Evolutionary conservation across 2,329 filamentous ascomycete genomes (phyloP).

Genomic region (Fusarium incarnatum): DNA sequence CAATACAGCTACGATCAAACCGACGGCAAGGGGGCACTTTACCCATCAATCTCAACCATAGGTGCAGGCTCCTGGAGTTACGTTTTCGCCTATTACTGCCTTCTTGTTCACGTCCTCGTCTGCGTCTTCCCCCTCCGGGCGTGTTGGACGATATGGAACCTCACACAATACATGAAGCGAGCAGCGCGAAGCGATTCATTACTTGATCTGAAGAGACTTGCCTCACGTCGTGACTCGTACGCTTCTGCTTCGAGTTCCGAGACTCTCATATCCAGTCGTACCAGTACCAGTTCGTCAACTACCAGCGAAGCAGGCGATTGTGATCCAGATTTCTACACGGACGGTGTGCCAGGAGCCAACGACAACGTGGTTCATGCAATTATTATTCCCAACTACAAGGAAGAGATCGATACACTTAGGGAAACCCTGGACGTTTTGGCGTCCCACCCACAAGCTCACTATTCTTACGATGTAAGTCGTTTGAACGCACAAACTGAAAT

Average conservation of each 20-base stretch:
- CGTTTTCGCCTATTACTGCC: constrained; percentile 72
- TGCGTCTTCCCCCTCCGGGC: constrained; percentile 72
- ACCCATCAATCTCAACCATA: constrained; percentile 48
- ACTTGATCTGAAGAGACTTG: constrained; percentile 59
- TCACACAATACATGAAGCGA: constrained; percentile 64
- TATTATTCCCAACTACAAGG: constrained; percentile 79
- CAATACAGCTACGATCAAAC: constrained; percentile 58
- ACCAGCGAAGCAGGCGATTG: constrained; percentile 65
- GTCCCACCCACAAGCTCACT: constrained; percentile 71
- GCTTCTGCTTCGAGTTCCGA: constrained; percentile 68
- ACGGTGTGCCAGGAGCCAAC: constrained; percentile 57
- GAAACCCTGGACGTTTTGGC: constrained; percentile 77
- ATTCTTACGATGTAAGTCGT: constrained; percentile 74
- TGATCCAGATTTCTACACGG: constrained; percentile 60
- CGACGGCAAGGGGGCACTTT: constrained; percentile 49
- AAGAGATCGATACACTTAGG: constrained; percentile 74
- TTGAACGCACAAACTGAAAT: neutral
- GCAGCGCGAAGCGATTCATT: constrained; percentile 59
- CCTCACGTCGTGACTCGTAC: constrained; percentile 63
- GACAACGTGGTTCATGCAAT: constrained; percentile 71
- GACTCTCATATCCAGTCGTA: constrained; percentile 59
- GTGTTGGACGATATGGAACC: constrained; percentile 69
- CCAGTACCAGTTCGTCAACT: constrained; percentile 60
- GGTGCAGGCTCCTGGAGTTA: constrained; percentile 64
- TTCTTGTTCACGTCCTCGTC: constrained; percentile 73